Evolutionary conservation across 805 yeast species (phyloP), one percentile per base, ranked within the genome.

Genomic region (Candida tammaniensis): DNA sequence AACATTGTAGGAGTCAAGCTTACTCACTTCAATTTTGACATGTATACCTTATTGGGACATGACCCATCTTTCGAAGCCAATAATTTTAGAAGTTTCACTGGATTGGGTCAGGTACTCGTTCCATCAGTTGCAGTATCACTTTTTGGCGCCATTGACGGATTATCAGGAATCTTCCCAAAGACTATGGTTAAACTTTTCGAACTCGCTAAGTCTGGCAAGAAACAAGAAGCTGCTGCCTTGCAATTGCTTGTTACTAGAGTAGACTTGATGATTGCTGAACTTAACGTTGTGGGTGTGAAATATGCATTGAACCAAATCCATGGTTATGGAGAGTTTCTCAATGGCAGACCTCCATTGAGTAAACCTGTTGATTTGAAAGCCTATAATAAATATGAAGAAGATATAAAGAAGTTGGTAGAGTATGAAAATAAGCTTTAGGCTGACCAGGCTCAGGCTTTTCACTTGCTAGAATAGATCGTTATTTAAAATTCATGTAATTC

Each of bases 1-100:
- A 54, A 59, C 16, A 59, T 62, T 31, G 59, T 63, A 20, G 71
- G 66, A 7, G 42, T 57, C 24, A 52, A 65, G 45, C 35, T 53
- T 27, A 48, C 57, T 5, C 57, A 53, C 29, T 44, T 46, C 39
- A 48, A 49, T 38, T 38, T 53, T 41, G 54, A 44, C 19, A 33
- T 27, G 16, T 50, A 47, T 31, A 45, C 49, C 12, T 36, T 52
- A 22, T 38, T 52, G 13, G 33, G 38, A 8, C 44, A 48, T 7
- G 40, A 33, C 14, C 29, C 34, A 9, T 36, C 34, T n/a, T 21
- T 31, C 10, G 59, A 54, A 24, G 61, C 70, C 35, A 37, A 49
- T 28, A 48, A 51, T 38, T 53, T 53, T 39, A 42, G 36, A 27
- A 43, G 47, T 13, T 51, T 53, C 31, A 52, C 55, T 12, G 58